Conservation (phyloP, 192 early-diverging fungal genomes). For the Chytriomyces hyalinus region DNA sequence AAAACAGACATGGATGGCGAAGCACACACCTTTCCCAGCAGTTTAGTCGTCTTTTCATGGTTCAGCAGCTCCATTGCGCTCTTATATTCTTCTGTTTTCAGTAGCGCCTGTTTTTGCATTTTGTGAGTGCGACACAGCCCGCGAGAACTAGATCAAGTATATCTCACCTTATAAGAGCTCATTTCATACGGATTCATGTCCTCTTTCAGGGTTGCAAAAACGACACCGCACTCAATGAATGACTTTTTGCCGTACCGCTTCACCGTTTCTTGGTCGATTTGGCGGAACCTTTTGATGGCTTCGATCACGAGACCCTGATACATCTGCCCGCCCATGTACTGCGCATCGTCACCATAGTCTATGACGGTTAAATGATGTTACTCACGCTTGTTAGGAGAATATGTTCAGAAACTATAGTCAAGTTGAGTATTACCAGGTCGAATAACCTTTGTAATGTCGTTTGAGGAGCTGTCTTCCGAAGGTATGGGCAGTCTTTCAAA, state of each 20-base stretch:
- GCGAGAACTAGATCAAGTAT: neutral
- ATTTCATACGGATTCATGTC: constrained; percentile 19
- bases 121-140: neutral
- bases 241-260: constrained; percentile 17
- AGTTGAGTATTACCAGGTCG: constrained; percentile 34
- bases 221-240: constrained; percentile 38
- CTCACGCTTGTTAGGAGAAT: neutral
- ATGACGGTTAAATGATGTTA: no score
- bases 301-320: constrained; percentile 25
- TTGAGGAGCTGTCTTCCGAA: constrained; percentile 36
- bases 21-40: neutral
- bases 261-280: constrained; percentile 30
- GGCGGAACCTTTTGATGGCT: constrained; percentile 25
- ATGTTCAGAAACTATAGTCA: constrained; percentile 18
- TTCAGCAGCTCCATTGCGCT: neutral
- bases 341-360: neutral
- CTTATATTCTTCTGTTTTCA: neutral
- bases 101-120: neutral
- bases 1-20: no score
- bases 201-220: neutral
- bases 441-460: constrained; percentile 49
- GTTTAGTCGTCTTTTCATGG: neutral
- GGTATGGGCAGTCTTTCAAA: constrained; percentile 39
- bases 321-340: neutral
- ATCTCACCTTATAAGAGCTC: neutral